These are phyloP conservation scores for Penicillium sp. DNA, from an alignment of 2,329 filamentous ascomycete genomes.

Conservation along the genomic window DNA sequence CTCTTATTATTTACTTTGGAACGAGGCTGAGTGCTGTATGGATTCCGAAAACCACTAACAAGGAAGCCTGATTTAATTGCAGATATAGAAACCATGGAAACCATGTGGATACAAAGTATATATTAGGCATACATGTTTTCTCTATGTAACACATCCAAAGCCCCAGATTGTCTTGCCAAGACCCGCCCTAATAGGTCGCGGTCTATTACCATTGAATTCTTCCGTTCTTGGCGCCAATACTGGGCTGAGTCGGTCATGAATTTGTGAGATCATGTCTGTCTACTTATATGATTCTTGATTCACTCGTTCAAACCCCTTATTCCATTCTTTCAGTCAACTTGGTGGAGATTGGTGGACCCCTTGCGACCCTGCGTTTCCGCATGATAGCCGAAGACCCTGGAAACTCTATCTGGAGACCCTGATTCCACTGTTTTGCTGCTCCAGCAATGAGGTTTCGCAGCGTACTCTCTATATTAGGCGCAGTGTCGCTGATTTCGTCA, in stretches of 20 bases:
- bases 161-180: not conserved
- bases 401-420: conserved; percentile 15
- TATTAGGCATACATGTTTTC: not conserved
- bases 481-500: conserved; percentile 16
- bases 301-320: not conserved
- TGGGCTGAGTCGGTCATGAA: not conserved
- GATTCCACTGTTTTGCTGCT: not conserved
- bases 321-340: not conserved
- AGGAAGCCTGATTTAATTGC: no score
- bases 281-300: not conserved
- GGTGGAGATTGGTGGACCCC: conserved; percentile 1
- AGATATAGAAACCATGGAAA: not conserved
- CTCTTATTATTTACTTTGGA: no score
- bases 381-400: conserved; percentile 15
- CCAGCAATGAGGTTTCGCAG: conserved; percentile 21
- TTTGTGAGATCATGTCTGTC: not conserved
- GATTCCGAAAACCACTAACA: no score
- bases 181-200: not conserved
- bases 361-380: conserved; percentile 1
- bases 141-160: not conserved
- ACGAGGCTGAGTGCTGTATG: no score
- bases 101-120: not conserved
- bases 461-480: conserved; percentile 18
- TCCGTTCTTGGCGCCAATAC: conserved; percentile 14
- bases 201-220: conserved; percentile 9